Evolutionary conservation across 768 basidiomycete species (phyloP).

Genomic region (Boletus rufocinnamomeus): DNA sequence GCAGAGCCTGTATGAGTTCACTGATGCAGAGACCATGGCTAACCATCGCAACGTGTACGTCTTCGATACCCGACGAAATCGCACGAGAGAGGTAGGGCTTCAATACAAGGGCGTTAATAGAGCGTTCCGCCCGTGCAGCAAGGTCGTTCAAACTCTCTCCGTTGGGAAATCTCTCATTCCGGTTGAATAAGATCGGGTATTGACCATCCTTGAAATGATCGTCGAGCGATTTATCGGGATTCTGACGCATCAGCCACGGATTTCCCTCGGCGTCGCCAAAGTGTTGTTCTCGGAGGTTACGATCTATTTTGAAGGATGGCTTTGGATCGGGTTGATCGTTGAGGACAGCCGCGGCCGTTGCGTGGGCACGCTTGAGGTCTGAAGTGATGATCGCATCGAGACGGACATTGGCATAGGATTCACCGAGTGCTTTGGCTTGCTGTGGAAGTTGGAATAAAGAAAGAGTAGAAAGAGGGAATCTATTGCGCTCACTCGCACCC

Average conservation of each 20-base stretch:
- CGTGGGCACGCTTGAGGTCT: slow-evolving; percentile 60
- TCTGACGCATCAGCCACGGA: slow-evolving; percentile 38
- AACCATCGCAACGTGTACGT: slow-evolving; percentile 62
- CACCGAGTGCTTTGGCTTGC: slow-evolving; percentile 68
- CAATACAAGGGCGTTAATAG: slow-evolving; percentile 53
- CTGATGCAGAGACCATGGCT: slow-evolving; percentile 76
- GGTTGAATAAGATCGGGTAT: slow-evolving; percentile 50
- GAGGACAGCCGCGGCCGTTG: slow-evolving; percentile 60
- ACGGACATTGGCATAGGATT: slow-evolving; percentile 46
- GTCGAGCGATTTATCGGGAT: slow-evolving; percentile 35
- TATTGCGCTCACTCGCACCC: slow-evolving; percentile 49
- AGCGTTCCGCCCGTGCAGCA: slow-evolving; percentile 51
- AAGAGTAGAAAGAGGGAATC: not conserved
- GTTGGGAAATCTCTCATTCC: slow-evolving; percentile 59
- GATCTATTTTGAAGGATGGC: slow-evolving; percentile 48
- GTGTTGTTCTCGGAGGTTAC: slow-evolving; percentile 63
- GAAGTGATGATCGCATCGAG: slow-evolving; percentile 67
- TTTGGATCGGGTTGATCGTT: slow-evolving; percentile 49
- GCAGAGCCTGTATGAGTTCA: slow-evolving; percentile 55
- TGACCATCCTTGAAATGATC: slow-evolving; percentile 54
- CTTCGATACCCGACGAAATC: slow-evolving; percentile 38
- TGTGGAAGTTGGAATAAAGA: slow-evolving; percentile 21
- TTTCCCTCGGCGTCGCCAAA: slow-evolving; percentile 74
- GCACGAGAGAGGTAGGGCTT: slow-evolving; percentile 51
- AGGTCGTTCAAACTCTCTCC: slow-evolving; percentile 76